Evolutionary conservation across 169 alveolate genomes (phyloP).

Genomic region (Plasmodium gaboni): DNA sequence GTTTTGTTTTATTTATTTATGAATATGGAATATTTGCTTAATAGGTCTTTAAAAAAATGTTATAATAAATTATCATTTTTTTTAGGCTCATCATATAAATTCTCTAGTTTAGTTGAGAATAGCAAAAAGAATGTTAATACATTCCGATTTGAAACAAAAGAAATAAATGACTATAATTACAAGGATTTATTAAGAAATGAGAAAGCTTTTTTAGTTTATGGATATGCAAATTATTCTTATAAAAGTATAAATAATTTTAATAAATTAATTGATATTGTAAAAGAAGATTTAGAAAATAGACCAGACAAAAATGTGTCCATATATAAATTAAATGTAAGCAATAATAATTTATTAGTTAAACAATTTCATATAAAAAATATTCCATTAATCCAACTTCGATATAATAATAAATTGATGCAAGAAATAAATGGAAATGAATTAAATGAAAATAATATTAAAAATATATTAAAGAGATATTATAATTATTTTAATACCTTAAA

Average conservation of each 20-base stretch:
- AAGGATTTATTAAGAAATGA: conserved; percentile 24
- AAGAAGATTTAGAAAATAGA: not conserved
- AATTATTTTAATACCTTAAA: conserved; percentile 36
- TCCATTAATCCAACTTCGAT: conserved; percentile 67
- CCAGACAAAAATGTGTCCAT: conserved; percentile 31
- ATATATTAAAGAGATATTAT: conserved; percentile 20
- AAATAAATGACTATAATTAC: conserved; percentile 66
- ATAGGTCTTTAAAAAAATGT: conserved; percentile 1
- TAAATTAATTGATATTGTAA: conserved; percentile 26
- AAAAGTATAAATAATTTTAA: conserved; percentile 13
- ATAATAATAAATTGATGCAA: conserved; percentile 52
- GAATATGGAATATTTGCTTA: conserved; percentile 8
- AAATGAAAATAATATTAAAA: conserved; percentile 31
- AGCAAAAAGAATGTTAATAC: conserved; percentile 9
- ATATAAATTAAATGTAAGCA: conserved; percentile 54
- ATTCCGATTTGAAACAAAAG: conserved; percentile 17
- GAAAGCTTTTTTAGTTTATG: conserved; percentile 43
- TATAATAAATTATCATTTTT: conserved; percentile 1
- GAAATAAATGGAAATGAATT: conserved; percentile 68
- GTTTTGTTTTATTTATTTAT: not conserved
- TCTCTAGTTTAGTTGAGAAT: conserved; percentile 9
- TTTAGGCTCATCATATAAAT: not conserved
- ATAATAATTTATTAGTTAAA: conserved; percentile 36
- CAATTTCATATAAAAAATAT: conserved; percentile 66
- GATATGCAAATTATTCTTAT: conserved; percentile 69